These are phyloP conservation scores for Botrytis porri DNA, from an alignment of 2,329 filamentous ascomycete genomes.

Conservation along the genomic window DNA sequence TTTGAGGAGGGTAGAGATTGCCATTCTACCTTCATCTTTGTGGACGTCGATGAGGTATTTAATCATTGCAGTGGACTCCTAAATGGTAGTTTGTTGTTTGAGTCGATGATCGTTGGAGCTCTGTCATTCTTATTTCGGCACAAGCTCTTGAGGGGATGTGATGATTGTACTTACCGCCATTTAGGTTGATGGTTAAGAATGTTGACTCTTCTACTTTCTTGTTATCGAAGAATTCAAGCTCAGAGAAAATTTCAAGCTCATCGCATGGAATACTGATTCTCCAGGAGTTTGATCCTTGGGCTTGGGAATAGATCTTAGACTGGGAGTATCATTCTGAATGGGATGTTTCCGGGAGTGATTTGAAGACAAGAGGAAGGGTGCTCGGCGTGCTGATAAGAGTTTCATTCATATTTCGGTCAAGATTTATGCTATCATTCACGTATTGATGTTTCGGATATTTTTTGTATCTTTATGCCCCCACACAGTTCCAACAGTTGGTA, in stretches of 20 bases:
- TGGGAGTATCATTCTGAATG: background rate
- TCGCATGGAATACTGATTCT: conserved; percentile 45
- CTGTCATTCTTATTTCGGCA: background rate
- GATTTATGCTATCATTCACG: too few relatives aligned
- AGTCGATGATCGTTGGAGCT: background rate
- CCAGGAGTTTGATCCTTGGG: conserved; percentile 17
- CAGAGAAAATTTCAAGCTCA: conserved; percentile 38
- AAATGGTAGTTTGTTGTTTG: too few relatives aligned
- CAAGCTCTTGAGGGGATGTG: too few relatives aligned
- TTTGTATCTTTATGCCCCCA: background rate
- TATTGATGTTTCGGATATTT: background rate
- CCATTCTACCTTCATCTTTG: too few relatives aligned
- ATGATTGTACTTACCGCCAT: conserved; percentile 20
- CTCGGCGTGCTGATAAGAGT: background rate
- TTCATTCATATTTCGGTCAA: too few relatives aligned
- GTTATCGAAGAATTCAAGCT: conserved; percentile 29
- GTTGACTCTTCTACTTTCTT: conserved; percentile 40
- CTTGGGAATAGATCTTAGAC: accelerated
- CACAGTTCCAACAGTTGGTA: background rate
- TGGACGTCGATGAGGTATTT: conserved; percentile 16
- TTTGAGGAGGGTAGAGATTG: too few relatives aligned
- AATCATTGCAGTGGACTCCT: too few relatives aligned
- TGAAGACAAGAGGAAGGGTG: background rate
- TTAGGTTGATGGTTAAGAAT: conserved; percentile 36
- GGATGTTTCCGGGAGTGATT: accelerated